A percentile compares a stretch with the other conserved stretches of the same genome.
Conservation (phyloP, 2,329 filamentous ascomycete species). For the Aureobasidium pullulans region DNA sequence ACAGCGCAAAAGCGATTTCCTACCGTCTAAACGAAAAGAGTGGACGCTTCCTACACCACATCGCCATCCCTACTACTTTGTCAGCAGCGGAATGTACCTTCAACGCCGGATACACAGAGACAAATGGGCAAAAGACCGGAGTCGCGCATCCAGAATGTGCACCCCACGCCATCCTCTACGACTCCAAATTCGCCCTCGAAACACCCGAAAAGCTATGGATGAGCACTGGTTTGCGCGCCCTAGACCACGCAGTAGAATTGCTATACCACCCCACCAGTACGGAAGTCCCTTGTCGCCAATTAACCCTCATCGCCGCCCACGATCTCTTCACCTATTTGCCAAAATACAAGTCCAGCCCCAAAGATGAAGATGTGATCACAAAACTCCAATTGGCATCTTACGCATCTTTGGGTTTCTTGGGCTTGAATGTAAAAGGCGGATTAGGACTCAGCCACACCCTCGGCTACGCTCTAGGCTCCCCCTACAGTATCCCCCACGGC, state of each 20-base stretch:
- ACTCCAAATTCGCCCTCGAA: slow-evolving; percentile 43
- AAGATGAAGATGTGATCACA: slow-evolving; percentile 43
- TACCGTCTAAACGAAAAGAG: slow-evolving; percentile 36
- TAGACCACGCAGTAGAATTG: slow-evolving; percentile 50
- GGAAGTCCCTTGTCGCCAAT: slow-evolving; percentile 44
- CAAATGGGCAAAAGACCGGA: slow-evolving; percentile 43
- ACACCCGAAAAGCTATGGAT: slow-evolving; percentile 45
- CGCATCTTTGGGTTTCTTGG: slow-evolving; percentile 43
- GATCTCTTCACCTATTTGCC: slow-evolving; percentile 43
- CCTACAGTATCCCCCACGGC: slow-evolving; percentile 50
- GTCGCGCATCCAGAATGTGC: slow-evolving; percentile 37
- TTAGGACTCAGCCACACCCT: slow-evolving; percentile 39
- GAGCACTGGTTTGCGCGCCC: slow-evolving; percentile 45
- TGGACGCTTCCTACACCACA: slow-evolving; percentile 34
- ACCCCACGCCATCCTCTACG: slow-evolving; percentile 46
- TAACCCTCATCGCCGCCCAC: slow-evolving; percentile 38
- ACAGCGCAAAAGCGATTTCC: slow-evolving; percentile 42
- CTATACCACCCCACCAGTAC: slow-evolving; percentile 44
- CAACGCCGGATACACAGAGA: slow-evolving; percentile 44
- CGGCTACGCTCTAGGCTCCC: slow-evolving; percentile 46
- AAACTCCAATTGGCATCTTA: slow-evolving; percentile 47
- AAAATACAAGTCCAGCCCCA: slow-evolving; percentile 38
- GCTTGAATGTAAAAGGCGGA: slow-evolving; percentile 43
- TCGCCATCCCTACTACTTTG: slow-evolving; percentile 44
- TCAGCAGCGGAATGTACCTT: slow-evolving; percentile 50